phyloP scores from a whole-genome alignment of 179 eudicot genomes.

The Actinidia polygama region DNA sequence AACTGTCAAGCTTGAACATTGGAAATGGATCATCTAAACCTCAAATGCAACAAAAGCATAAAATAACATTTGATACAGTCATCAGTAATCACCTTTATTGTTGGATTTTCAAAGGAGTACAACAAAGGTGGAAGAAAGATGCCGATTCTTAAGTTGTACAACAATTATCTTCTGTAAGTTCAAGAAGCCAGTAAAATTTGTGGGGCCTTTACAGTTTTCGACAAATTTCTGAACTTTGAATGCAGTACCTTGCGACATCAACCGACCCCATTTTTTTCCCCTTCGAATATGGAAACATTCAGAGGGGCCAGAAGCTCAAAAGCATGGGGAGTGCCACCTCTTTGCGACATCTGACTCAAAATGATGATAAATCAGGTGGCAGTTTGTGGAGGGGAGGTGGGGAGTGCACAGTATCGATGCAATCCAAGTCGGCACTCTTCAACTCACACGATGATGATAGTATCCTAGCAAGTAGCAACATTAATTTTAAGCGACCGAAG shows the following conservation, averaged over 20 bases:
- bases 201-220: not conserved
- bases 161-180: not conserved
- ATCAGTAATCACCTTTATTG: not conserved
- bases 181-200: not conserved
- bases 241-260: not conserved
- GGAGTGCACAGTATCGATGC: not conserved
- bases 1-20: too few species aligned
- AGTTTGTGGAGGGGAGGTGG: not conserved
- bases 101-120: not conserved
- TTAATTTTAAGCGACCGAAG: constrained; percentile 1
- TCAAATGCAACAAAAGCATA: too few species aligned
- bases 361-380: not conserved
- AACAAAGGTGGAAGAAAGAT: not conserved
- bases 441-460: not conserved
- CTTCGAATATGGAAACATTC: not conserved
- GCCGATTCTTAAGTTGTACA: not conserved
- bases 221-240: not conserved
- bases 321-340: not conserved
- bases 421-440: constrained; percentile 11
- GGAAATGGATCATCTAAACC: too few species aligned
- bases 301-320: not conserved
- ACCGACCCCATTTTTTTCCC: not conserved
- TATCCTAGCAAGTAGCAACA: constrained; percentile 5
- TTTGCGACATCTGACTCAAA: not conserved
- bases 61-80: too few species aligned